phyloP scores from a whole-genome alignment of 2,329 filamentous ascomycete genomes.

The Aspergillus sp. region DNA sequence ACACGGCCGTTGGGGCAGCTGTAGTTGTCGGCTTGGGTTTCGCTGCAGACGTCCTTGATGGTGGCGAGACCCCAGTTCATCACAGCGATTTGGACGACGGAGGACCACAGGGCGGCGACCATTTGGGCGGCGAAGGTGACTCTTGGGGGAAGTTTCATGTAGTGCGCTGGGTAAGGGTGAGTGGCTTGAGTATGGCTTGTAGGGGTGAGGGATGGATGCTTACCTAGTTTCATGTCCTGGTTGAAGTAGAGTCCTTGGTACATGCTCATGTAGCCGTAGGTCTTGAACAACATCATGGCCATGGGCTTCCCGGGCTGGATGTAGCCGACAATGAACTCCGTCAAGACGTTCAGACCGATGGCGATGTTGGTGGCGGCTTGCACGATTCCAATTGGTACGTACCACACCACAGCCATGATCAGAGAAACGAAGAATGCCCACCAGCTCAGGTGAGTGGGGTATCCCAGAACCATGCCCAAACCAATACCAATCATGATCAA shows the following conservation, averaged over 20 bases:
- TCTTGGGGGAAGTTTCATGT: conserved; percentile 61
- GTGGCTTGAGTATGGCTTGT: neutral
- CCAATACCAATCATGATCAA: conserved; percentile 54
- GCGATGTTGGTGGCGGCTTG: conserved; percentile 68
- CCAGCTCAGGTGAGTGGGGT: conserved; percentile 69
- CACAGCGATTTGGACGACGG: conserved; percentile 51
- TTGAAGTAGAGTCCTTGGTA: conserved; percentile 65
- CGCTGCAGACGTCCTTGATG: conserved; percentile 66
- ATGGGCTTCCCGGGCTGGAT: conserved; percentile 70
- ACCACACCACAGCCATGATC: conserved; percentile 63
- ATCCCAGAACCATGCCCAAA: conserved; percentile 52
- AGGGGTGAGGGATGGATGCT: neutral
- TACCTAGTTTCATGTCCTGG: conserved; percentile 65
- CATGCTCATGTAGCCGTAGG: conserved; percentile 71
- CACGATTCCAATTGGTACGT: conserved; percentile 64
- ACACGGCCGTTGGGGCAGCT: conserved; percentile 60
- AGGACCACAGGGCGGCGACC: conserved; percentile 53
- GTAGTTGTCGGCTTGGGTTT: conserved; percentile 60
- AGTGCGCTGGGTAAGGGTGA: conserved; percentile 50
- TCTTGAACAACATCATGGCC: conserved; percentile 78
- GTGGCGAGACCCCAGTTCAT: conserved; percentile 51
- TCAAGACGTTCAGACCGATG: conserved; percentile 71
- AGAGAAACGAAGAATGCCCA: conserved; percentile 72
- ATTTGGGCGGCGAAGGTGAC: conserved; percentile 57
- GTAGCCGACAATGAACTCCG: conserved; percentile 73